A percentile compares a stretch with the other conserved stretches of the same genome.
Evolutionary conservation across 2,329 filamentous ascomycete genomes (phyloP).

Genomic region (Ampelomyces quisqualis): DNA sequence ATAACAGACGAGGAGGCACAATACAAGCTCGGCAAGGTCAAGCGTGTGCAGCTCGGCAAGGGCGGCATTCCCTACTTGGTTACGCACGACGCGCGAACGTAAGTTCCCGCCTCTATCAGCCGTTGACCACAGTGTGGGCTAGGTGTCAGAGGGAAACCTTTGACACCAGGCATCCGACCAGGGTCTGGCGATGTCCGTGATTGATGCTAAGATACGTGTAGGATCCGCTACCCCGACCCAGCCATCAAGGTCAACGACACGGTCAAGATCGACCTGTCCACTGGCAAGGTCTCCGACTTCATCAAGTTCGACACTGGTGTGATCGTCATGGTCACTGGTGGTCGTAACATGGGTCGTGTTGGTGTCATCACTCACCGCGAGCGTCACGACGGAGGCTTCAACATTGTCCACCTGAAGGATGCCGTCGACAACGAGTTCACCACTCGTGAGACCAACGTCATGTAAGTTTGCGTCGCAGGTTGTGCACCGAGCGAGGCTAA

Average conservation of each 20-base stretch:
- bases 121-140: constrained; percentile 71
- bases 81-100: constrained; percentile 99
- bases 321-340: constrained; percentile 98
- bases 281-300: constrained; percentile 97
- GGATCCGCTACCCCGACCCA: constrained; percentile 99
- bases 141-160: constrained; percentile 38
- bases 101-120: constrained; percentile 99
- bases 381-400: constrained; percentile 99
- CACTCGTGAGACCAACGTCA: constrained; percentile 99
- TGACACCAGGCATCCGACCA: constrained; percentile 98
- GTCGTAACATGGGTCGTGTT: constrained; percentile 99
- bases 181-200: constrained; percentile 72
- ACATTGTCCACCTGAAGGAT: constrained; percentile 99
- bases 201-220: constrained; percentile 53
- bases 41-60: constrained; percentile 98
- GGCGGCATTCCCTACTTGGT: constrained; percentile 99
- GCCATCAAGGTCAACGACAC: constrained; percentile 99
- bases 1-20: constrained; percentile 98
- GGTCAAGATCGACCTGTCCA: constrained; percentile 96
- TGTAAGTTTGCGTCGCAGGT: constrained; percentile 46
- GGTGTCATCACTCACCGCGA: constrained; percentile 99
- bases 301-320: constrained; percentile 98
- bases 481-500: constrained; percentile 11
- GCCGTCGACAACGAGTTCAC: constrained; percentile 99
- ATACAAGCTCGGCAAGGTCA: constrained; percentile 99